Evolutionary conservation across 495 filamentous ascomycete species (phyloP), one percentile per base, ranked within the genome.

Genomic region (Pyrenula aspistea): DNA sequence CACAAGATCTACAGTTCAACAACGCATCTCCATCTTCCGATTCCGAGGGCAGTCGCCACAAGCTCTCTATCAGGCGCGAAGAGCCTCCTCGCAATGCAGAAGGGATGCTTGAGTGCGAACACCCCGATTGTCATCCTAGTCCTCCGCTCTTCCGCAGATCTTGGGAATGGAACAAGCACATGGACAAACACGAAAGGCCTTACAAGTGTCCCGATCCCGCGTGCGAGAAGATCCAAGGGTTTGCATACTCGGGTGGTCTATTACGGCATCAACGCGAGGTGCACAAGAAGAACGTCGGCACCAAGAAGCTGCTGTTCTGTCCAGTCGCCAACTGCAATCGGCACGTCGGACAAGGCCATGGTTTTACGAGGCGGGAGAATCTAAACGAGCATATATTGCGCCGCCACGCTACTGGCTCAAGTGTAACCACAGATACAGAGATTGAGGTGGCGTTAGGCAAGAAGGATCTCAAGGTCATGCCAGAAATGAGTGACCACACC

Each of bases 141-240:
- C 67, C 76, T 23, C 79, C 78, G 15, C 81, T 74, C 3, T 95
- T 95, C 62, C 72, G 79, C 36, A 81, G 91, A 58, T 91, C 87
- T 57, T 96, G 90, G 68, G 91, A 96, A 75, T 96, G 88, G 88
- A 89, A 81, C 57, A 92, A 95, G 72, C 91, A 96, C 67, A 94
- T 94, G 89, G 91, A 96, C 73, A 96, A 96, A 70, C 91, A 96
- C 65, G 88, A 92, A 56, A 77, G 91, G 19, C 91, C 91, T 0
- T 96, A 95, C 71, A 86, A 88, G 57, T 96, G 91, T 68, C 69
- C 69, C 22, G 81, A 86, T 23, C 75, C 77, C 15, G 83, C 81
- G 20, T 96, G 91, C 67, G 88, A 90, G 59, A 95, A 95, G 60
- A 79, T 95, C 0, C 86, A 87, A 59, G 91, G 91, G 20, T 96